Base-by-base conservation (phyloP, 2,329 filamentous ascomycete species). In the Akanthomyces muscarius region DNA sequence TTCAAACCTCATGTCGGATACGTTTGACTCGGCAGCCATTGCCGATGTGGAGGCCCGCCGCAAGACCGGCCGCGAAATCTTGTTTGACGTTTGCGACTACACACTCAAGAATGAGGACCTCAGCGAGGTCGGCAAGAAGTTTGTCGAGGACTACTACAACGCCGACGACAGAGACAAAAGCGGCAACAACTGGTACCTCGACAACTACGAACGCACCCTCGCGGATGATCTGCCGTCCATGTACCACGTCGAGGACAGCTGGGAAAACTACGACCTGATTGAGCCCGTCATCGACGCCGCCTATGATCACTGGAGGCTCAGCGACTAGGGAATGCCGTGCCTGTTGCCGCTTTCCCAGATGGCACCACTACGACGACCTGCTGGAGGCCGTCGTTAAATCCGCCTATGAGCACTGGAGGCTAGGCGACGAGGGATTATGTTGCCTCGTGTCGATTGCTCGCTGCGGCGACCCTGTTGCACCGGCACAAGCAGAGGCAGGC, bases 251-350 rank as follows among this genome's bases (percentile, higher is more conserved):
- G 13, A 51, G 30, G 45, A 59, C 23, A 18, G 3, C 23, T 51
- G 56, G 56, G 30, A 28, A n/a, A 59, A 59, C 18, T 59, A 42
- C 18, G 56, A 59, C 45, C 56, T 59, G 45, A 30, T 59, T 2
- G 56, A 33, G 6, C 56, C 56, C 21, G 56, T 51, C 23, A 14
- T 59, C 30, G 56, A 59, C 45, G 56, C 45, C 16, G 56, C 56
- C 2, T 50, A 38, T 21, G 30, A 25, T n/a, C 30, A 18, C 44
- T 59, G 56, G 56, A 30, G 28, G 28, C 6, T 30, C 28, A 30
- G 28, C 28, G 28, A 30, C 28, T 30, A 30, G 28, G 28, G 28
- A 30, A 30, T 30, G 28, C 28, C 28, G 28, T 30, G 28, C 28
- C 18, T 16, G n/a, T 33, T 18, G 48, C 28, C 11, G 6, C 14